Evolutionary conservation across 2,329 filamentous ascomycete species (phyloP).

Genomic region (Monosporascus ibericus): DNA sequence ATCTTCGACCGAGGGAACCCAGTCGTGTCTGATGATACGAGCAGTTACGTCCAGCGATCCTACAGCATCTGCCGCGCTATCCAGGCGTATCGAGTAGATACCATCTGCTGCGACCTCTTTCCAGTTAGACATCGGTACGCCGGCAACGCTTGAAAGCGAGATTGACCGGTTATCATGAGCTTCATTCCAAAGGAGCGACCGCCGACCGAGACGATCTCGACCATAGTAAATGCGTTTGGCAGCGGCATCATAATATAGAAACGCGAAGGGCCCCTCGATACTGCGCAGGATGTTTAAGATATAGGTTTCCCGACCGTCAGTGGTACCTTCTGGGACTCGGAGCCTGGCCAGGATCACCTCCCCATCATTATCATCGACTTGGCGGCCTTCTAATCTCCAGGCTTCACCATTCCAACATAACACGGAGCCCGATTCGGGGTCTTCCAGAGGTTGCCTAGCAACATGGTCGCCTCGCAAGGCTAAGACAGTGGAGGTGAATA

Average conservation of each 20-base stretch:
- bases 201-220: constrained; percentile 78
- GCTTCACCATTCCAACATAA: constrained; percentile 98
- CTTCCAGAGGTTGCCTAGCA: constrained; percentile 66
- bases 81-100: constrained; percentile 63
- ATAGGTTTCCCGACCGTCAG: constrained; percentile 21
- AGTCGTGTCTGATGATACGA: constrained; percentile 22
- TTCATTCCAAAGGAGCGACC: constrained; percentile 66
- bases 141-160: constrained; percentile 66
- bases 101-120: constrained; percentile 80
- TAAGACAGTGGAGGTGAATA: constrained; percentile 80
- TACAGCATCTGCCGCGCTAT: constrained; percentile 6
- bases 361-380: constrained; percentile 73
- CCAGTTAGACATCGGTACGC: constrained; percentile 50
- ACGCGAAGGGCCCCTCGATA: constrained; percentile 81
- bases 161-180: constrained; percentile 38
- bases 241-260: constrained; percentile 69
- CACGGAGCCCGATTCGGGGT: constrained; percentile 50
- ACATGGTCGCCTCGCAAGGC: constrained; percentile 73
- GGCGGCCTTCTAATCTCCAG: constrained; percentile 62
- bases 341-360: constrained; percentile 55
- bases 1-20: constrained; percentile 27
- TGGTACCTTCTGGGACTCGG: constrained; percentile 19
- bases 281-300: constrained; percentile 49
- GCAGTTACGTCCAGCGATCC: constrained; percentile 7
- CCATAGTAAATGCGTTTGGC: constrained; percentile 68